Conservation (phyloP, 106 monocot species). For the Acanthochlamys bracteata region DNA sequence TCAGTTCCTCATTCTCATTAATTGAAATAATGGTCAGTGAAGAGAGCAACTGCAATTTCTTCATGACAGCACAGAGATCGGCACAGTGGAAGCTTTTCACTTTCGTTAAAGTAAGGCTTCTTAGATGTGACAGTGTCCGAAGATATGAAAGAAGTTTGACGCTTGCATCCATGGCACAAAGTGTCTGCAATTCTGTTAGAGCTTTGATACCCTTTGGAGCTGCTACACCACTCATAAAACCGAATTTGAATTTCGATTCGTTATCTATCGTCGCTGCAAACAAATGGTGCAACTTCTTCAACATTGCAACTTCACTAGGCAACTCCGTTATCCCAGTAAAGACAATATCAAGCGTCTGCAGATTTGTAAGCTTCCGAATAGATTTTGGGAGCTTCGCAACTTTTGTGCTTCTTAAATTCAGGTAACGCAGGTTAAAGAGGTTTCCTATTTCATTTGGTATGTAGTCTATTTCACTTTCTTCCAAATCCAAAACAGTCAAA, state of each 20-base stretch:
- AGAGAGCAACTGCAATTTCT: neutral
- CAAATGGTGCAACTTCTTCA: slow-evolving; percentile 11
- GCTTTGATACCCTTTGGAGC: neutral
- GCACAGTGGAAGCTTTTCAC: neutral
- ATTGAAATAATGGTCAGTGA: neutral
- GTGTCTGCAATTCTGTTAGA: neutral
- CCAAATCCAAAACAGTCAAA: slow-evolving; percentile 25
- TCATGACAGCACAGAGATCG: neutral
- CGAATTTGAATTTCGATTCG: neutral
- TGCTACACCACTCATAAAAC: neutral
- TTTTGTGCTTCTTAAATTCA: slow-evolving; percentile 26
- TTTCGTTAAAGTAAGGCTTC: neutral
- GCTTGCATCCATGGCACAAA: neutral
- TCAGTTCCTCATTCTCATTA: too few relatives aligned
- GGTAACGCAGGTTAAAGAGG: slow-evolving; percentile 18
- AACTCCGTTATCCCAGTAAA: slow-evolving; percentile 2
- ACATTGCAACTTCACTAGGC: slow-evolving; percentile 3
- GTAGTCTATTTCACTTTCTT: neutral
- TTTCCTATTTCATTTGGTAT: neutral
- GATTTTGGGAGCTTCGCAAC: slow-evolving; percentile 9
- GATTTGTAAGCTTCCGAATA: slow-evolving; percentile 10
- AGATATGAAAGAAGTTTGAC: neutral
- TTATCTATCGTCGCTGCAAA: neutral
- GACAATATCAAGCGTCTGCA: slow-evolving; percentile 26
- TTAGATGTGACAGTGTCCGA: neutral